Base-by-base conservation (phyloP, 768 basidiomycete genomes). In the Leucosporidium scottii region DNA sequence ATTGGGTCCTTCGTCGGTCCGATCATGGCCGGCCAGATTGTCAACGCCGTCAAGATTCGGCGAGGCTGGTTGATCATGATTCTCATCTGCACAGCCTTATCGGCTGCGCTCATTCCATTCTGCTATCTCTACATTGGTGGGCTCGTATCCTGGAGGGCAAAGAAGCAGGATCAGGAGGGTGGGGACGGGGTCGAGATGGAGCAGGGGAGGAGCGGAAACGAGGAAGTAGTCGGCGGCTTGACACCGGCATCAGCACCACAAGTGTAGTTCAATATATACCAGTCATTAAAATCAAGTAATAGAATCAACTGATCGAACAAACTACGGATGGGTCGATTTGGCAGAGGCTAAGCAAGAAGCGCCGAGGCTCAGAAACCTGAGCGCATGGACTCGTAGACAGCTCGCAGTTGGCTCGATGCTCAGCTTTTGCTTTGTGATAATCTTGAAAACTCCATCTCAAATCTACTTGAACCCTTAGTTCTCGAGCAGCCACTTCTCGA, bases 401-500 rank as follows among this genome's bases (percentile, higher is more conserved):
- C n/a, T 25, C 51, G n/a, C 51, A n/a, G 51, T 27, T n/a, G n/a
- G n/a, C n/a, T n/a, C n/a, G n/a, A n/a, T n/a, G n/a, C n/a, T n/a
- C n/a, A n/a, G n/a, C n/a, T n/a, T n/a, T n/a, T n/a, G n/a, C n/a
- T n/a, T n/a, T n/a, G n/a, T n/a, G n/a, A n/a, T n/a, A n/a, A n/a
- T n/a, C n/a, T n/a, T n/a, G n/a, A n/a, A n/a, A n/a, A n/a, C n/a
- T 53, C n/a, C 51, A 27, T 27, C 25, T 3, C 53, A 17, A n/a
- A 12, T 54, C 53, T 15, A 27, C 23, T 15, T 4, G 4, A 13
- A 3, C 13, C 25, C 34, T 36, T 58, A 49, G 27, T 64, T 23
- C 59, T 69, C 65, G 30, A 53, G 31, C 39, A 91, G 89, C 54
- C 84, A 82, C 78, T 94, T 91, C 78, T 98, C 94, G 56, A 93